Base-by-base conservation (phyloP, 108 stramenopile species). In the Hondaea fermentalgiana region DNA sequence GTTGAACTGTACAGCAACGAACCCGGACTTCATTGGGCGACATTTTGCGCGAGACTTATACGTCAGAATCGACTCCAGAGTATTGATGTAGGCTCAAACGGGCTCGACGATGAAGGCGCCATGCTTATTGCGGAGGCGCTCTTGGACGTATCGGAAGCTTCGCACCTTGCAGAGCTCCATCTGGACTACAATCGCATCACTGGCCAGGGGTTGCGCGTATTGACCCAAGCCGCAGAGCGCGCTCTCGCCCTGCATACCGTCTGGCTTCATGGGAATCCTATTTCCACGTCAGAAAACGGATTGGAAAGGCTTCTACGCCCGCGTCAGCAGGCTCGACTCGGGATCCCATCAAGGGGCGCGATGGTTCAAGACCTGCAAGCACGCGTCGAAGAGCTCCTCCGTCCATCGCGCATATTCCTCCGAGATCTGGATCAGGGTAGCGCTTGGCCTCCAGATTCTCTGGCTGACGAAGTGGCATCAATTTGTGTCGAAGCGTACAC, bases 1-100 rank as follows among this genome's bases (percentile, higher is more conserved):
- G 6, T 88, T 12, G 64, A 88, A n/a, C 28, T 88, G 17, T 71
- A 88, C 29, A 71, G 88, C 88, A 88, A 64, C 44, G 28, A 64
- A 14, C 59, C 64, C 60, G 42, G 44, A 6, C 51, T 16, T 16
- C 49, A 83, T 83, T 83, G 76, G 76, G 76, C 76, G 6, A 17
- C 44, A 6, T 12, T 3, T 12, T 47, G 45, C 28, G 76, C 76
- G 12, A 6, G 49, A 17, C 23, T 83, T 12, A 23, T 83, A 8
- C 51, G 49, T 3, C 45, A 35, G 16, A 35, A 23, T 1, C 45
- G 49, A 10, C 51, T 83, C 12, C 8, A 12, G 51, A 83, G 76
- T 23, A 21, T 83, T 45, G 76, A 83, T 23, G 3, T 83, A 2
- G 76, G 76, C 19, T 47, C 49, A 6, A 83, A 83, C 51, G 76